A percentile compares a stretch with the other conserved stretches of the same genome.
phyloP scores from a whole-genome alignment of 805 yeast genomes.

The Metschnikowia orientalis region DNA sequence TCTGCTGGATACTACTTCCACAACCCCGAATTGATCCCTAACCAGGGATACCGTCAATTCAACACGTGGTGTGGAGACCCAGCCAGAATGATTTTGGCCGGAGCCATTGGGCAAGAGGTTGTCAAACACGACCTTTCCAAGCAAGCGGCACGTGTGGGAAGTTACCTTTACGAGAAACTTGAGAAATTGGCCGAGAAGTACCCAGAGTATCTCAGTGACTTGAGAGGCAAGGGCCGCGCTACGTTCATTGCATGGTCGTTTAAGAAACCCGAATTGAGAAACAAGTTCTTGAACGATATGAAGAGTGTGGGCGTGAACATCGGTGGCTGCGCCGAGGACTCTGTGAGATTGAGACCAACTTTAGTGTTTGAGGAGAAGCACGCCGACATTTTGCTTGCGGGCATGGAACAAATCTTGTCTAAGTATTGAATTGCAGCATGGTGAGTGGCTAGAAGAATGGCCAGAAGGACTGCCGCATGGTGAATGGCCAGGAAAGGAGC shows the following conservation, averaged over 20 bases:
- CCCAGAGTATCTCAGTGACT: slow-evolving; percentile 49
- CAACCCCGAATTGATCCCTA: slow-evolving; percentile 68
- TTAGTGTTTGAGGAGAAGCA: slow-evolving; percentile 75
- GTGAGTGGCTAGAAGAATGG: too few species aligned
- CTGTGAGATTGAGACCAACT: slow-evolving; percentile 79
- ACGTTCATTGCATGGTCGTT: slow-evolving; percentile 83
- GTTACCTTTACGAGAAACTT: slow-evolving; percentile 56
- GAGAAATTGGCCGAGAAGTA: slow-evolving; percentile 48
- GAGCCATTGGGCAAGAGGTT: slow-evolving; percentile 66
- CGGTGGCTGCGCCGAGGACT: slow-evolving; percentile 79
- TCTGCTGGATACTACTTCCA: slow-evolving; percentile 84
- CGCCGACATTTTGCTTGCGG: slow-evolving; percentile 58
- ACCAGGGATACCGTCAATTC: slow-evolving; percentile 80
- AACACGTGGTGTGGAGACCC: slow-evolving; percentile 96
- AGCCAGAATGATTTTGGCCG: slow-evolving; percentile 70
- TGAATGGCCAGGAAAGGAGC: too few species aligned
- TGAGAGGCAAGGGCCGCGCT: slow-evolving; percentile 72
- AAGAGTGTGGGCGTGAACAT: slow-evolving; percentile 67
- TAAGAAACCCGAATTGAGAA: slow-evolving; percentile 51
- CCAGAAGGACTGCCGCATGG: too few species aligned
- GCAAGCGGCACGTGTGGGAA: slow-evolving; percentile 59
- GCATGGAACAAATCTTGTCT: slow-evolving; percentile 36
- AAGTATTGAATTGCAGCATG: slow-evolving; percentile 26
- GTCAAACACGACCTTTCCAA: slow-evolving; percentile 54
- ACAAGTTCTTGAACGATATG: slow-evolving; percentile 56